These are phyloP conservation scores for Saccharomycopsis hybrid DNA, from an alignment of 1,139 yeast genomes.

Conservation along the genomic window DNA sequence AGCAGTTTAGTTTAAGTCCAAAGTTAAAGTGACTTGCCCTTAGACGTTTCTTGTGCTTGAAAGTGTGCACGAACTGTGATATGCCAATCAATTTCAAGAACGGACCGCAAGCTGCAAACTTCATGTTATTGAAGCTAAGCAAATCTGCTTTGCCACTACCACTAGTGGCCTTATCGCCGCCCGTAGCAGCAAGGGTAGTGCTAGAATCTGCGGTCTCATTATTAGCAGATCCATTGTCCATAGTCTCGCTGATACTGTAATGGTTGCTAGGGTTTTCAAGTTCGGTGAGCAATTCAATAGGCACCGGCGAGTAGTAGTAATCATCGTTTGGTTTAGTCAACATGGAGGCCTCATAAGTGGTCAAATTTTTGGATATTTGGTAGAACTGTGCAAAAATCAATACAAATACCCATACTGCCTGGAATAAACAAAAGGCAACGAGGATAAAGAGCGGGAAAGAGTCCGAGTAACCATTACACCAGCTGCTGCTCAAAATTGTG, in stretches of 20 bases:
- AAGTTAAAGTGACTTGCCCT: constrained; percentile 15
- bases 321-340: constrained; percentile 22
- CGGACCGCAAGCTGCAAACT: constrained; percentile 2
- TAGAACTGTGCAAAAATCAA: constrained; percentile 63
- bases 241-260: constrained; percentile 19
- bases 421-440: constrained; percentile 53
- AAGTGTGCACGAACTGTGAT: constrained; percentile 34
- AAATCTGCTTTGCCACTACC: constrained; percentile 9
- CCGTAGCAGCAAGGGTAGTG: constrained; percentile 18
- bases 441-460: constrained; percentile 51
- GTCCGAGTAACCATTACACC: constrained; percentile 52
- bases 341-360: constrained; percentile 58
- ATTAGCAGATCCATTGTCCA: too few relatives aligned
- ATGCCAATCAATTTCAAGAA: constrained; percentile 37
- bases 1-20: constrained; percentile 54
- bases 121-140: not conserved
- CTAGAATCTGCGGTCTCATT: constrained; percentile 25
- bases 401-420: constrained; percentile 62
- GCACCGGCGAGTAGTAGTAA: constrained; percentile 33
- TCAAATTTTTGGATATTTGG: constrained; percentile 71
- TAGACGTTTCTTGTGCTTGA: constrained; percentile 39
- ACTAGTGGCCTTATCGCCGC: constrained; percentile 23
- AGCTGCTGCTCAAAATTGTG: constrained; percentile 40
- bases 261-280: constrained; percentile 16
- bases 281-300: constrained; percentile 23